These are phyloP conservation scores for Tuber borchii DNA, from an alignment of 495 filamentous ascomycete species.

Conservation along the genomic window DNA sequence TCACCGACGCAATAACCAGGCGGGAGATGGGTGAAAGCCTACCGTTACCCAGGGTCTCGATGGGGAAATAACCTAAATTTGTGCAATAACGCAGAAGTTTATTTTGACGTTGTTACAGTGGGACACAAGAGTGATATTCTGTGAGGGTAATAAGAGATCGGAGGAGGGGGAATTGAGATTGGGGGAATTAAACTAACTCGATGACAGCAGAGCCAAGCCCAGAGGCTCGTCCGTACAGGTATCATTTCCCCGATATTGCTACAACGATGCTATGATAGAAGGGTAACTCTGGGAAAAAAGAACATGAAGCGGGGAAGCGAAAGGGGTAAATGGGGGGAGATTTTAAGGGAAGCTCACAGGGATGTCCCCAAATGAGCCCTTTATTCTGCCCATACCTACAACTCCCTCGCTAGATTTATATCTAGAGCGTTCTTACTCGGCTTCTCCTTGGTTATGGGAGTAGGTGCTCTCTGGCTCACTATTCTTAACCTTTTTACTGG, in stretches of 20 bases:
- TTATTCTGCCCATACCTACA: constrained; percentile 29
- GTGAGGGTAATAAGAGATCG: neutral
- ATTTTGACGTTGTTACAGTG: neutral
- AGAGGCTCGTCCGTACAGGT: neutral
- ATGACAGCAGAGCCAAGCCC: neutral
- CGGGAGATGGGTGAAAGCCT: no score
- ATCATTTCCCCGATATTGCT: neutral
- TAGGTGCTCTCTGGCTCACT: constrained; percentile 54
- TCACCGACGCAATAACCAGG: no score
- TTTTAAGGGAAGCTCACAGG: neutral
- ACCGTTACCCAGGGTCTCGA: neutral
- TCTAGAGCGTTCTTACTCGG: constrained; percentile 45
- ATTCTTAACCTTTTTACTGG: constrained; percentile 29
- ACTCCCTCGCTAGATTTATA: constrained; percentile 47
- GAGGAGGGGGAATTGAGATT: neutral
- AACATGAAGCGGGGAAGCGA: neutral
- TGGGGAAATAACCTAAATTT: neutral
- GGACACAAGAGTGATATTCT: neutral
- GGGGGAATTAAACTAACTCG: neutral
- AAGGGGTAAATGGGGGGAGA: neutral
- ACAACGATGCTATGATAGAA: neutral
- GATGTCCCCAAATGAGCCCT: neutral
- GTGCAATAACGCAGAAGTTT: neutral
- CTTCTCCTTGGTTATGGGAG: constrained; percentile 45
- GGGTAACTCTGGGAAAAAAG: no score